Conservation (phyloP, 805 yeast genomes). For the Candida ficus region DNA sequence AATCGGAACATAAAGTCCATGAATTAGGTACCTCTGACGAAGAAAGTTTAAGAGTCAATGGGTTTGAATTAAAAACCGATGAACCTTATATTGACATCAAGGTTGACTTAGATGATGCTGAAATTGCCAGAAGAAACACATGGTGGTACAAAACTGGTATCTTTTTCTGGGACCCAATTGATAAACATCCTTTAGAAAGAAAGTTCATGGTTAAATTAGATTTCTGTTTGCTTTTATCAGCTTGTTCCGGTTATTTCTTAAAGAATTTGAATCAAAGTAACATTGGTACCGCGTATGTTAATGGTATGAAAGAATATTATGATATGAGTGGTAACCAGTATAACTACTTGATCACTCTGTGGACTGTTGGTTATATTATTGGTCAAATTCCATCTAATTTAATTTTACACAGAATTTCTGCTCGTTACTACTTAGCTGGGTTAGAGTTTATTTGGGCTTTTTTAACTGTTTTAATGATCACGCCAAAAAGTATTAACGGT, state of each 20-base stretch:
- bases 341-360: slow-evolving; percentile 38
- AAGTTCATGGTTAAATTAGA: slow-evolving; percentile 30
- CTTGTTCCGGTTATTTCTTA: slow-evolving; percentile 41
- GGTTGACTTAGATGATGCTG: slow-evolving; percentile 4
- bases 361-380: slow-evolving; percentile 45
- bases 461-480: slow-evolving; percentile 30
- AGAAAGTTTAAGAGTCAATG: slow-evolving; percentile 5
- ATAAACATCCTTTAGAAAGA: slow-evolving; percentile 27
- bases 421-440: slow-evolving; percentile 38
- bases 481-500: slow-evolving; percentile 20
- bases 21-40: not conserved
- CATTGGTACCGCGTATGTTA: slow-evolving; percentile 40
- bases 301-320: slow-evolving; percentile 41
- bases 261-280: slow-evolving; percentile 39
- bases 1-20: not conserved
- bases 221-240: slow-evolving; percentile 33
- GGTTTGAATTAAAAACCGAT: slow-evolving; percentile 5
- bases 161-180: slow-evolving; percentile 11
- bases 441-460: slow-evolving; percentile 42
- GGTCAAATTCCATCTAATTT: slow-evolving; percentile 44
- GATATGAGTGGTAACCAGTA: slow-evolving; percentile 37
- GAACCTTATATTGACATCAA: slow-evolving; percentile 12
- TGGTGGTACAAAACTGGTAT: slow-evolving; percentile 13
- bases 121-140: slow-evolving; percentile 8
- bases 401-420: slow-evolving; percentile 35